Evolutionary conservation across 192 early-diverging fungal genomes (phyloP).

Genomic region (Coemansia biformis): DNA sequence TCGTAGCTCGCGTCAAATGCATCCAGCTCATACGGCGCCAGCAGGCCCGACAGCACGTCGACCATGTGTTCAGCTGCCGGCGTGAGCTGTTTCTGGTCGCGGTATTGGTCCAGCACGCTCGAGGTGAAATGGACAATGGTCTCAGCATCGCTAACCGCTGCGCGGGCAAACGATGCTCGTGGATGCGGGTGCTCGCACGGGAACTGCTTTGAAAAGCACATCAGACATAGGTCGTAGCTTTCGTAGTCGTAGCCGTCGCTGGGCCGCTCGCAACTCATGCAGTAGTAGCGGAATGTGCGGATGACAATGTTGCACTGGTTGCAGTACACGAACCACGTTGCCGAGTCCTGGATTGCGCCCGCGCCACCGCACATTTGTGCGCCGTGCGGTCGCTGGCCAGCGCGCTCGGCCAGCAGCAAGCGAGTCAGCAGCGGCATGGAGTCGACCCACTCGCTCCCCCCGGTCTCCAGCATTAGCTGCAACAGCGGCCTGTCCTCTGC

Average conservation of each 20-base stretch:
- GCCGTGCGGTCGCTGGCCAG: slow-evolving; percentile 7
- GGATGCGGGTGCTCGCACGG: slow-evolving; percentile 72
- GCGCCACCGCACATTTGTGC: not conserved
- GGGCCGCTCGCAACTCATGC: slow-evolving; percentile 72
- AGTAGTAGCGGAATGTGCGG: slow-evolving; percentile 76
- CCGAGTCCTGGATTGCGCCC: slow-evolving; percentile 32
- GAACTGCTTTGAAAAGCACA: slow-evolving; percentile 66
- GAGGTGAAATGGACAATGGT: slow-evolving; percentile 34
- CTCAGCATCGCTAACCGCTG: slow-evolving; percentile 29
- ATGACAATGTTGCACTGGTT: slow-evolving; percentile 75
- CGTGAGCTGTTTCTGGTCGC: slow-evolving; percentile 1
- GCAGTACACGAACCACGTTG: slow-evolving; percentile 66
- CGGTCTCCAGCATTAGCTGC: slow-evolving; percentile 26
- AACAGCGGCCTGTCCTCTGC: slow-evolving; percentile 34
- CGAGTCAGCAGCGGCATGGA: slow-evolving; percentile 32
- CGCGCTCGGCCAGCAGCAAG: slow-evolving; percentile 14
- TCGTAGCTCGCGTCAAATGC: slow-evolving; percentile 24
- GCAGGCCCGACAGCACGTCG: slow-evolving; percentile 10
- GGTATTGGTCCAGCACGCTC: slow-evolving; percentile 14
- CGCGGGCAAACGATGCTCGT: slow-evolving; percentile 69
- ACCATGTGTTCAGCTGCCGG: slow-evolving; percentile 4
- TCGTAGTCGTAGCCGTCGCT: slow-evolving; percentile 60
- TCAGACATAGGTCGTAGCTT: slow-evolving; percentile 70
- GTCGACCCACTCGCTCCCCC: slow-evolving; percentile 10
- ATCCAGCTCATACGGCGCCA: slow-evolving; percentile 33